A percentile compares a stretch with the other conserved stretches of the same genome.
Conservation (phyloP, 441 rosid genomes). For the Populus trichocarpa region DNA sequence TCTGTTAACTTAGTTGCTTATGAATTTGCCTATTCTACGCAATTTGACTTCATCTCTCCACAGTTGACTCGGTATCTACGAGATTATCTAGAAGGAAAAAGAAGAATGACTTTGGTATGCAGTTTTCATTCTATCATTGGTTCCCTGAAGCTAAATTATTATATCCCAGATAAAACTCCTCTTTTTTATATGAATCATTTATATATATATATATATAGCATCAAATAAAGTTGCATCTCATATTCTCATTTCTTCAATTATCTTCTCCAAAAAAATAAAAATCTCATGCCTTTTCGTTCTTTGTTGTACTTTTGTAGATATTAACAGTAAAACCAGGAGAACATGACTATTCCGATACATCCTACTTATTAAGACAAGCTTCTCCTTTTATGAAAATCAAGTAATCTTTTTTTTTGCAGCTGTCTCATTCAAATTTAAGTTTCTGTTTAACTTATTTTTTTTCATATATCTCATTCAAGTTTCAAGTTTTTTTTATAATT, state of each 20-base stretch:
- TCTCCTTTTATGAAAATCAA: conserved; percentile 89
- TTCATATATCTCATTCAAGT: conserved; percentile 8
- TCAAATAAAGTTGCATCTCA: no score
- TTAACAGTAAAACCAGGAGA: conserved; percentile 81
- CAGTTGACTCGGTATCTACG: conserved; percentile 84
- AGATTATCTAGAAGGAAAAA: conserved; percentile 90
- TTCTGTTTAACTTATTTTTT: no score
- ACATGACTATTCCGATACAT: conserved; percentile 74
- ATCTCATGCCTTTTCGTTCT: not conserved
- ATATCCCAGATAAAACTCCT: no score
- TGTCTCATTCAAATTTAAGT: not conserved
- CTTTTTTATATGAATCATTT: no score
- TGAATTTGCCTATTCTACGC: conserved; percentile 7
- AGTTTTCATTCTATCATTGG: conserved; percentile 8
- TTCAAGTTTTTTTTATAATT: conserved; percentile 4
- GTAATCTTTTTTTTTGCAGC: conserved; percentile 32
- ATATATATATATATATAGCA: no score
- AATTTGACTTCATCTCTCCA: conserved; percentile 20
- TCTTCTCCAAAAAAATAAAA: no score
- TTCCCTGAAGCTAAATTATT: not conserved
- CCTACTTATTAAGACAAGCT: conserved; percentile 74
- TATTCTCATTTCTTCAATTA: no score
- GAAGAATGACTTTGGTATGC: conserved; percentile 84
- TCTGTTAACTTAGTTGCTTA: not conserved
- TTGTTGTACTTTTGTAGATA: conserved; percentile 45